These are phyloP conservation scores for Amniculicola lignicola DNA, from an alignment of 495 filamentous ascomycete genomes.

Conservation along the genomic window DNA sequence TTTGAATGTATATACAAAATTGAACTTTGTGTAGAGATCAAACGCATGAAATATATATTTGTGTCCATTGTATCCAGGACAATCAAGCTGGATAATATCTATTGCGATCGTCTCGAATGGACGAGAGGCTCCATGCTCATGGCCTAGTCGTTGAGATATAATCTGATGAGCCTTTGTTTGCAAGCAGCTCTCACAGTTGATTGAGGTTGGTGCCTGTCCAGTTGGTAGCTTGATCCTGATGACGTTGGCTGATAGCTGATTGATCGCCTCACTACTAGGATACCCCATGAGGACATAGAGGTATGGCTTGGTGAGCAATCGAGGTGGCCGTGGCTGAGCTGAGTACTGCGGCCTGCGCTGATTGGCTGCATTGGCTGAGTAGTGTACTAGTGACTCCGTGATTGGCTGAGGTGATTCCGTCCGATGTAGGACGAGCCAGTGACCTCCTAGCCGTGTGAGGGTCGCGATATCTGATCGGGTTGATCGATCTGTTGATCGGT, in stretches of 20 bases:
- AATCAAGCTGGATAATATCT: constrained; percentile 10
- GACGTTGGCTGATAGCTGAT: constrained; percentile 4
- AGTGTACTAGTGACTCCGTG: not conserved
- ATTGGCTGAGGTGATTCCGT: not conserved
- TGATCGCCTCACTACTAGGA: constrained; percentile 3
- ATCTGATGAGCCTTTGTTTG: constrained; percentile 19
- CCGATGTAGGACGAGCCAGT: constrained; percentile 13
- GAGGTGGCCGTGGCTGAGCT: not conserved
- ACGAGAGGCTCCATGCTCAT: constrained; percentile 3
- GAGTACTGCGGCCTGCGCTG: constrained; percentile 9
- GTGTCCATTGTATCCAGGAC: constrained; percentile 13
- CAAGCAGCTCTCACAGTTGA: constrained; percentile 13
- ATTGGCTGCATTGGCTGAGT: not conserved
- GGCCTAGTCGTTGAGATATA: constrained; percentile 7
- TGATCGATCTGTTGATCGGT: not conserved
- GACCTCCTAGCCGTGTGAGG: constrained; percentile 6
- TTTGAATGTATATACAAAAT: constrained; percentile 12
- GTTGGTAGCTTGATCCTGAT: not conserved
- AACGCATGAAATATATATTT: constrained; percentile 10
- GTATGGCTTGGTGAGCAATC: constrained; percentile 4
- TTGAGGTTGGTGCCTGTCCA: constrained; percentile 1
- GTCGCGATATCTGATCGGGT: not conserved
- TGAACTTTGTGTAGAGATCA: constrained; percentile 17
- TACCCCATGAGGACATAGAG: constrained; percentile 6
- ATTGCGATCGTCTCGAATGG: constrained; percentile 19